These are phyloP conservation scores for Chlamydomonas asymmetrica DNA, from an alignment of 139 green algal genomes.

Conservation along the genomic window DNA sequence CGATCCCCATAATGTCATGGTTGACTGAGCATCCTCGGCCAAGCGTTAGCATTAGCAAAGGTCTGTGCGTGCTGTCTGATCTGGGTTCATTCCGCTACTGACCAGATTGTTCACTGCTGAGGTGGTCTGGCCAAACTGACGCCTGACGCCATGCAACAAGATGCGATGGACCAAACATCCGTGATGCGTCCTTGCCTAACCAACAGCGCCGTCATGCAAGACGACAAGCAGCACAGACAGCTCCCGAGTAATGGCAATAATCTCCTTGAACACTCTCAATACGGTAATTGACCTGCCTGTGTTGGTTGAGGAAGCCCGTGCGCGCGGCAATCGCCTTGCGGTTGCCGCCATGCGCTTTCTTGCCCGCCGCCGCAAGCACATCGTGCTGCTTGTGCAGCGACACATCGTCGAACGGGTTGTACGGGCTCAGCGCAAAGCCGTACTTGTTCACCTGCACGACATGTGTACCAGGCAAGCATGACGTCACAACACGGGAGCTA, in stretches of 20 bases:
- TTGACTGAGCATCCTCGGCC: background rate
- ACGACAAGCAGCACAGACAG: background rate
- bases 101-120: too few relatives aligned
- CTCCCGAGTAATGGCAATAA: background rate
- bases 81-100: background rate
- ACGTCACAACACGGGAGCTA: too few relatives aligned
- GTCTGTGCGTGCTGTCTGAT: background rate
- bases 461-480: too few relatives aligned
- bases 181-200: background rate
- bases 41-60: background rate
- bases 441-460: slow-evolving; percentile 62
- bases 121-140: background rate
- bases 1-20: too few relatives aligned
- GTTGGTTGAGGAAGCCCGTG: background rate
- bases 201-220: background rate
- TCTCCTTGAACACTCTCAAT: background rate
- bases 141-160: background rate
- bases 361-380: background rate
- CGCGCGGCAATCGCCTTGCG: too few relatives aligned
- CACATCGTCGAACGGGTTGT: slow-evolving; percentile 39
- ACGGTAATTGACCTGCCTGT: background rate
- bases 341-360: background rate
- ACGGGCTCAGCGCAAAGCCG: slow-evolving; percentile 41
- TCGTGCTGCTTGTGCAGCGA: background rate
- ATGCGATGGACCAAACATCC: background rate